phyloP scores from a whole-genome alignment of 495 filamentous ascomycete species.

The Daldinia loculata region DNA sequence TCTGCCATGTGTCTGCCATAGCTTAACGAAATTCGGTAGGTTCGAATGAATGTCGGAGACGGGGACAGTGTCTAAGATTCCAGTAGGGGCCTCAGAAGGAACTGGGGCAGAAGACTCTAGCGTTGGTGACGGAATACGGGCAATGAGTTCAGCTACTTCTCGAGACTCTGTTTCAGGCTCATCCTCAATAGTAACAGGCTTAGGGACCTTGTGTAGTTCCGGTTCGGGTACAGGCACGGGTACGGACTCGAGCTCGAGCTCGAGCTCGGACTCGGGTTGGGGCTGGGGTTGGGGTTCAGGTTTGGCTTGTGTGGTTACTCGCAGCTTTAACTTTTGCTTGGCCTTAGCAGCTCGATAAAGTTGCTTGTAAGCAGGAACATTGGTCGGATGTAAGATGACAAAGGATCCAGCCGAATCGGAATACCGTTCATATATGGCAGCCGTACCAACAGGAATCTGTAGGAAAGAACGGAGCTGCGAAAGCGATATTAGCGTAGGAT shows the following conservation, averaged over 20 bases:
- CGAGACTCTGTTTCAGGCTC: constrained; percentile 42
- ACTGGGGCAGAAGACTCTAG: not conserved
- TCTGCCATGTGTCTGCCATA: constrained; percentile 39
- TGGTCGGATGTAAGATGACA: constrained; percentile 78
- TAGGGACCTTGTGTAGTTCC: constrained; percentile 42
- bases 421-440: constrained; percentile 88
- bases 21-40: constrained; percentile 35
- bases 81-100: not conserved
- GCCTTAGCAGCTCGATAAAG: constrained; percentile 96
- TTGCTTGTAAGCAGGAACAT: constrained; percentile 90
- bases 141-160: constrained; percentile 9
- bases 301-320: constrained; percentile 63
- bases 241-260: constrained; percentile 18
- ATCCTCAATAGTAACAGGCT: constrained; percentile 56
- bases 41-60: constrained; percentile 38
- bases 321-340: constrained; percentile 95
- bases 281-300: constrained; percentile 17
- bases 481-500: constrained; percentile 31
- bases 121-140: constrained; percentile 1
- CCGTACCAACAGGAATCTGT: constrained; percentile 69
- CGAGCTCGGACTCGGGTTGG: constrained; percentile 26
- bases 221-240: constrained; percentile 26
- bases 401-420: constrained; percentile 90
- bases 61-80: constrained; percentile 20
- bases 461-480: constrained; percentile 80